A percentile compares a stretch with the other conserved stretches of the same genome.
Conservation (phyloP, 257 asterid species). For the Solanum pinnatisectum region DNA sequence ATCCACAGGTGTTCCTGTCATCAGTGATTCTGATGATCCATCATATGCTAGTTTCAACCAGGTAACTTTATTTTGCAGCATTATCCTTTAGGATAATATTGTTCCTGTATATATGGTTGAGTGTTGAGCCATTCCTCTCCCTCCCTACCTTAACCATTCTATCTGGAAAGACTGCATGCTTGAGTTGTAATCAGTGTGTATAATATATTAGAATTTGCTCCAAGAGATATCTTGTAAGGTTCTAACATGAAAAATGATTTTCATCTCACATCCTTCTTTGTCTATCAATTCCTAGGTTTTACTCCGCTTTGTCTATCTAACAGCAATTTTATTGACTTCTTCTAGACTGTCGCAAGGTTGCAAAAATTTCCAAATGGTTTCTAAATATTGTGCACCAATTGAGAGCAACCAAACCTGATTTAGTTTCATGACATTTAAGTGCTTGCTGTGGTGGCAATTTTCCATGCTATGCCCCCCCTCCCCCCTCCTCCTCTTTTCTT, state of each 20-base stretch:
- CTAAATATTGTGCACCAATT: conserved; percentile 32
- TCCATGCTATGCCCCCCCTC: conserved; percentile 17
- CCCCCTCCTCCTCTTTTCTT: background rate
- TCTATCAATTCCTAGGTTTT: background rate
- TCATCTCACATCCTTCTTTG: background rate
- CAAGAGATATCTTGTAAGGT: background rate
- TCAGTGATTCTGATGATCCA: conserved; percentile 48
- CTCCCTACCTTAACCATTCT: background rate
- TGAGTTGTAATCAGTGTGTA: background rate
- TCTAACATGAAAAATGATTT: background rate
- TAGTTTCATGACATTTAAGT: conserved; percentile 4
- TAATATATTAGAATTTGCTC: background rate
- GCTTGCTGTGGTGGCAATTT: conserved; percentile 5
- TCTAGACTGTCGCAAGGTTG: conserved; percentile 24
- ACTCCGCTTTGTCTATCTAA: background rate
- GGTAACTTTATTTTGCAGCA: conserved; percentile 23
- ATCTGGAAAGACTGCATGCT: background rate
- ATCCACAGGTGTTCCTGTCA: conserved; percentile 46
- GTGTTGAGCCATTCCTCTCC: background rate
- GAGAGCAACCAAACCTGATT: background rate
- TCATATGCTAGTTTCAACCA: conserved; percentile 62
- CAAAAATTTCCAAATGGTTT: conserved; percentile 36
- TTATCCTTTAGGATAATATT: background rate
- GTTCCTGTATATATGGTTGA: background rate
- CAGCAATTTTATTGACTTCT: background rate